Conservation (phyloP, 805 yeast species). For the Wickerhamiella siamensis region DNA sequence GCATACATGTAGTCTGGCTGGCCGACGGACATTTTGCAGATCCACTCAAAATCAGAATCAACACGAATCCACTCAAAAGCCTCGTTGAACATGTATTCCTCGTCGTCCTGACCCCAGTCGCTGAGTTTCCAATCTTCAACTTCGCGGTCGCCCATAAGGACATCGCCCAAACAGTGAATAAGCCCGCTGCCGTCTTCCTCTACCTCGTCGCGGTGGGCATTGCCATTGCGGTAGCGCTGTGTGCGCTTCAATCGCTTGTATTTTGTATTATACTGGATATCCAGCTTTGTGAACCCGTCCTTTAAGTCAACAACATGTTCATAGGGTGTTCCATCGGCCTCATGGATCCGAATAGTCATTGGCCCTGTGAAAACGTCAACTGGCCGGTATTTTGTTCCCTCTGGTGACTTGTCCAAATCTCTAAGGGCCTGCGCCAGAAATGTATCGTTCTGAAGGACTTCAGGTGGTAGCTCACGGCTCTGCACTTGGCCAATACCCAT, state of each 20-base stretch:
- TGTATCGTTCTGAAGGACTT: constrained; percentile 23
- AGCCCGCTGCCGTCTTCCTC: constrained; percentile 28
- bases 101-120: constrained; percentile 59
- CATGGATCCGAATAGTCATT: constrained; percentile 92
- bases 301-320: constrained; percentile 91
- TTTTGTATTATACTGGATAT: constrained; percentile 89
- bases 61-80: constrained; percentile 96
- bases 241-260: constrained; percentile 67
- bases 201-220: constrained; percentile 15
- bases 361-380: constrained; percentile 48
- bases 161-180: constrained; percentile 61
- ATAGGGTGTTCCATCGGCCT: constrained; percentile 96
- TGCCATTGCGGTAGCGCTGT: constrained; percentile 29
- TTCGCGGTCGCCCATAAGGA: constrained; percentile 47
- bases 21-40: constrained; percentile 60
- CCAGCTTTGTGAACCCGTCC: constrained; percentile 72
- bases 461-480: constrained; percentile 23
- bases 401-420: constrained; percentile 11
- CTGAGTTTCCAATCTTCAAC: constrained; percentile 55
- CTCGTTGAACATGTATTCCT: constrained; percentile 53
- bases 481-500: constrained; percentile 90
- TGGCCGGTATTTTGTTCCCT: constrained; percentile 26
- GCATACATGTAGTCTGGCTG: constrained; percentile 94
- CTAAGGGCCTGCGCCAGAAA: constrained; percentile 30
- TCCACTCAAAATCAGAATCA: constrained; percentile 98